A percentile compares a stretch with the other conserved stretches of the same genome.
phyloP scores from a whole-genome alignment of 1,139 yeast species.

The Kurtzmaniella natalensis region DNA sequence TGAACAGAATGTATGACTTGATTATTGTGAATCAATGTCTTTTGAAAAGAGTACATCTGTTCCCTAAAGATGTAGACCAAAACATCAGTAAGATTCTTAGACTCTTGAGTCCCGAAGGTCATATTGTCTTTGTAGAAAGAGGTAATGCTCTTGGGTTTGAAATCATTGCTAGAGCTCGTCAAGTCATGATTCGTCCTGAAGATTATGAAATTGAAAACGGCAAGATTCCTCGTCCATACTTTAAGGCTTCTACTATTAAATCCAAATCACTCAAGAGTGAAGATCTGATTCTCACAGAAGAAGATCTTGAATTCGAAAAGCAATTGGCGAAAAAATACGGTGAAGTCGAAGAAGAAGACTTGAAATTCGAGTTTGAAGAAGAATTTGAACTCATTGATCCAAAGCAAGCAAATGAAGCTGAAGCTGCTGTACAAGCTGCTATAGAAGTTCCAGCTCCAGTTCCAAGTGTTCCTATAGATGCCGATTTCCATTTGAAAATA shows the following conservation, averaged over 20 bases:
- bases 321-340: slow-evolving; percentile 36
- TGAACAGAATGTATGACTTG: slow-evolving; percentile 59
- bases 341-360: slow-evolving; percentile 36
- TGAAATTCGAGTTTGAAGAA: slow-evolving; percentile 47
- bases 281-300: slow-evolving; percentile 33
- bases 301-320: slow-evolving; percentile 30
- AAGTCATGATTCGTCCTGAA: slow-evolving; percentile 82
- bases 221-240: slow-evolving; percentile 70
- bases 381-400: slow-evolving; percentile 36
- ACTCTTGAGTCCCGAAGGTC: slow-evolving; percentile 72
- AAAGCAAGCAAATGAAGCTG: slow-evolving; percentile 13
- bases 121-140: slow-evolving; percentile 73
- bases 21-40: slow-evolving; percentile 85
- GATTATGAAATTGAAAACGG: slow-evolving; percentile 50
- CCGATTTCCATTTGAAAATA: slow-evolving; percentile 54
- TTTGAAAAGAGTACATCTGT: slow-evolving; percentile 52
- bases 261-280: slow-evolving; percentile 37
- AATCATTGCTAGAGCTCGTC: slow-evolving; percentile 84
- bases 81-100: slow-evolving; percentile 58
- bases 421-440: background rate
- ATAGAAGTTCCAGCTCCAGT: background rate
- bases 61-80: slow-evolving; percentile 71
- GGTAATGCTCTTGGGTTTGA: slow-evolving; percentile 92
- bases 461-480: slow-evolving; percentile 18
- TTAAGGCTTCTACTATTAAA: slow-evolving; percentile 45